A percentile compares a stretch with the other conserved stretches of the same genome.
These are phyloP conservation scores for Scedosporium apiospermum DNA, from an alignment of 2,329 filamentous ascomycete genomes.

Conservation along the genomic window DNA sequence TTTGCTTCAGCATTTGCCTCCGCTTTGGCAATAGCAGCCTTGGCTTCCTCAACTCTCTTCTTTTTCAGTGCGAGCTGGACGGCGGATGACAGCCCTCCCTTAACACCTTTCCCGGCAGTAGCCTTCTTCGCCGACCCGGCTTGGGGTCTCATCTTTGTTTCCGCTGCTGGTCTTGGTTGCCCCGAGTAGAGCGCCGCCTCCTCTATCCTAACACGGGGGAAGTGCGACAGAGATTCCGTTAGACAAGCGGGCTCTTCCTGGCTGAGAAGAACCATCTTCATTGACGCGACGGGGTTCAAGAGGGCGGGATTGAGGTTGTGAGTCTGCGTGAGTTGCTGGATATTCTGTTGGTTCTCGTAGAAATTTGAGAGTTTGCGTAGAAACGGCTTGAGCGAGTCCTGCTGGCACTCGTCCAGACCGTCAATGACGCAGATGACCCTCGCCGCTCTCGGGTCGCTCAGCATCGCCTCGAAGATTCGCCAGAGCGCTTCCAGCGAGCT, in stretches of 20 bases:
- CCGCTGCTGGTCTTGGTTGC: background rate
- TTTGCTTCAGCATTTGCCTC: too few species aligned
- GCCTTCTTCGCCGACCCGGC: background rate
- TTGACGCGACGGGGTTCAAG: background rate
- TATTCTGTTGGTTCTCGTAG: background rate
- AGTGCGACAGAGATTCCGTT: background rate
- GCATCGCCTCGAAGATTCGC: constrained; percentile 11
- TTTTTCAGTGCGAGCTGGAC: background rate
- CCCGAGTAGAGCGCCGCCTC: background rate
- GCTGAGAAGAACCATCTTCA: background rate
- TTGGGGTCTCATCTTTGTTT: background rate
- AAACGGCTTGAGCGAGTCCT: constrained; percentile 10
- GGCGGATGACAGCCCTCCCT: background rate
- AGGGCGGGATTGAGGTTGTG: background rate
- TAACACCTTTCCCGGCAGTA: background rate
- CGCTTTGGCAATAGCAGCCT: background rate
- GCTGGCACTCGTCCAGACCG: constrained; percentile 14
- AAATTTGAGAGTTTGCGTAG: constrained; percentile 7
- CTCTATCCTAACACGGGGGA: background rate
- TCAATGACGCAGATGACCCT: constrained; percentile 14
- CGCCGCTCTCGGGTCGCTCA: constrained; percentile 10
- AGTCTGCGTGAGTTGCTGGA: background rate
- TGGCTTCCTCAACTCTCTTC: background rate
- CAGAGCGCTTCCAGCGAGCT: constrained; percentile 11
- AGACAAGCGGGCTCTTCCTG: background rate